These are phyloP conservation scores for Galerina sulciceps DNA, from an alignment of 768 basidiomycete genomes.

Conservation along the genomic window DNA sequence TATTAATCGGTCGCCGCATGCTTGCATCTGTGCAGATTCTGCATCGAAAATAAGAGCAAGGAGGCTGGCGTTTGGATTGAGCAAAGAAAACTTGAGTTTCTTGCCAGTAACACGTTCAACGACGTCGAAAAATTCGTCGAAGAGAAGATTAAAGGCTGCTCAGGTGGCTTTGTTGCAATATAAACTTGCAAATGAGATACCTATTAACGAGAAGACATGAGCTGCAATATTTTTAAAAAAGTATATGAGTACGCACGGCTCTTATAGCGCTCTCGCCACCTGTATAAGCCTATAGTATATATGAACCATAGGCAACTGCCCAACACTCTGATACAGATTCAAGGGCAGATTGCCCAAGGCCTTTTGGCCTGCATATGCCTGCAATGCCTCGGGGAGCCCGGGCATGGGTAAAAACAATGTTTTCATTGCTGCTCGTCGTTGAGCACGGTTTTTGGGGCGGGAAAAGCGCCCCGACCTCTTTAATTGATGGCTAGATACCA, in stretches of 20 bases:
- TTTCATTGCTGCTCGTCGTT: too few species aligned
- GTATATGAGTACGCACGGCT: background rate
- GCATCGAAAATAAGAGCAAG: constrained; percentile 4
- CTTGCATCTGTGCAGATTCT: constrained; percentile 8
- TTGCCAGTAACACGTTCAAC: background rate
- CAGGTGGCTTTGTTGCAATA: background rate
- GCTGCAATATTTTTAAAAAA: background rate
- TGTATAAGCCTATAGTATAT: too few species aligned
- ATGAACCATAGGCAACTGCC: too few species aligned
- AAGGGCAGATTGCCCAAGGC: too few species aligned
- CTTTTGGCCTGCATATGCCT: too few species aligned
- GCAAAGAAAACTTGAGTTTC: background rate
- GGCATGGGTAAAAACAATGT: too few species aligned
- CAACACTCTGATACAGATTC: too few species aligned
- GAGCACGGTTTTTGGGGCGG: too few species aligned
- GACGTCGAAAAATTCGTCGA: background rate
- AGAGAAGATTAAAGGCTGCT: background rate
- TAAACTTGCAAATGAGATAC: background rate
- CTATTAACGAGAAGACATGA: background rate
- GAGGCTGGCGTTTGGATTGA: background rate
- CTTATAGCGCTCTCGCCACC: constrained; percentile 11
- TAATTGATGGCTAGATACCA: too few species aligned
- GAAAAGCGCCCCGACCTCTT: too few species aligned
- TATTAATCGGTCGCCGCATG: background rate
- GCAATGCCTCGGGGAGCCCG: too few species aligned